Conservation (phyloP, 768 basidiomycete genomes). For the Paxillus rubicundulus region DNA sequence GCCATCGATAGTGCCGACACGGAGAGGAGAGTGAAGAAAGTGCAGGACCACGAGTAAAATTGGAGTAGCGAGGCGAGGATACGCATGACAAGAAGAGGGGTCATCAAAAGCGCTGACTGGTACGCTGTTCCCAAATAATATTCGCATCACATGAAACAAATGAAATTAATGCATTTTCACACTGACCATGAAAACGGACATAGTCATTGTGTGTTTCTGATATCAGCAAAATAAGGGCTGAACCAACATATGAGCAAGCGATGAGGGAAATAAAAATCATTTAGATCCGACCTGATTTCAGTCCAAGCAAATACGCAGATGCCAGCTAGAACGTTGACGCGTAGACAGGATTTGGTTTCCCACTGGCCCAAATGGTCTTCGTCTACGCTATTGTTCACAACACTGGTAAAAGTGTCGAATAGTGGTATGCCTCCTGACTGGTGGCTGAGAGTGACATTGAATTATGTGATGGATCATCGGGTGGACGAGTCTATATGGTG, state of each 20-base stretch:
- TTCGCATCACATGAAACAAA: conserved; percentile 6
- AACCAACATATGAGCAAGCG: neutral
- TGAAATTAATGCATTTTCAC: neutral
- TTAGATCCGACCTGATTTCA: conserved; percentile 58
- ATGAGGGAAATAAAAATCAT: neutral
- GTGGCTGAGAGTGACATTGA: conserved; percentile 24
- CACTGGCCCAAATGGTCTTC: conserved; percentile 52
- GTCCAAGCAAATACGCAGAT: conserved; percentile 64
- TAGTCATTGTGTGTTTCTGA: conserved; percentile 76
- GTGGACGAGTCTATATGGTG: conserved; percentile 48
- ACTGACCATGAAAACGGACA: conserved; percentile 73
- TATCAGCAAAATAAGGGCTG: conserved; percentile 65
- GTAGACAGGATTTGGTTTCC: conserved; percentile 67
- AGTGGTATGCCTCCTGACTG: conserved; percentile 68
- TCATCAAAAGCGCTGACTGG: conserved; percentile 70
- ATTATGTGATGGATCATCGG: conserved; percentile 46
- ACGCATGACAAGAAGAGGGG: conserved; percentile 56
- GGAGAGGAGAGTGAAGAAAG: conserved; percentile 47
- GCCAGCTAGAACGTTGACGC: conserved; percentile 69
- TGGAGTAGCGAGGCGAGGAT: conserved; percentile 53
- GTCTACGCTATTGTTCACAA: conserved; percentile 37
- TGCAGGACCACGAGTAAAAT: conserved; percentile 51
- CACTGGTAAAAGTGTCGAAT: conserved; percentile 44
- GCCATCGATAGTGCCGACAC: conserved; percentile 49
- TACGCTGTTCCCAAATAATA: conserved; percentile 49